phyloP scores from a whole-genome alignment of 208 protist species.

The Trypanosoma melophagium region DNA sequence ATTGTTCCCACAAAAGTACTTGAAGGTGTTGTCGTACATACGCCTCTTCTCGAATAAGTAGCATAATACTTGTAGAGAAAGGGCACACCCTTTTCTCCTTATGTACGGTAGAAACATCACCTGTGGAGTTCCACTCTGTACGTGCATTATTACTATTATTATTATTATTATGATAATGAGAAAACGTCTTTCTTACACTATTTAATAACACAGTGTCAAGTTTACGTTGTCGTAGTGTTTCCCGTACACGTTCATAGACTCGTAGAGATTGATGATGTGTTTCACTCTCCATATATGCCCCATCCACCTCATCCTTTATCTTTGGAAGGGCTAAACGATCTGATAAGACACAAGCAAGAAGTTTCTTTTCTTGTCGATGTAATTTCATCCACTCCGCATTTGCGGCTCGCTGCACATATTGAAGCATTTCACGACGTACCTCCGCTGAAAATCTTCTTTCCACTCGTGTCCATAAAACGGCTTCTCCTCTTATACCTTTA shows the following conservation, averaged over 20 bases:
- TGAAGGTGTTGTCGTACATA: constrained; percentile 45
- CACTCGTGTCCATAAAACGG: too few relatives aligned
- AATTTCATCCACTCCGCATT: constrained; percentile 16
- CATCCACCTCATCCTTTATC: constrained; percentile 1
- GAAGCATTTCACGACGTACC: constrained; percentile 7
- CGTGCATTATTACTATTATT: not conserved
- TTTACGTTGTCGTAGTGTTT: constrained; percentile 3
- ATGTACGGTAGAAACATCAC: not conserved
- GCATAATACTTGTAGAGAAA: constrained; percentile 11
- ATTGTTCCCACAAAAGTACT: constrained; percentile 21
- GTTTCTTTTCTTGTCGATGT: constrained; percentile 18
- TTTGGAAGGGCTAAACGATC: constrained; percentile 1
- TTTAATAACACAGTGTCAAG: constrained; percentile 14
- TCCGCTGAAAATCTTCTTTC: not conserved
- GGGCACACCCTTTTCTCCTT: not conserved
- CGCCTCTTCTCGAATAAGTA: constrained; percentile 46
- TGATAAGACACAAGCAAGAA: constrained; percentile 25
- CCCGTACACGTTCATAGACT: not conserved
- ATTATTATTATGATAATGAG: not conserved
- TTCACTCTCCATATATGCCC: constrained; percentile 20
- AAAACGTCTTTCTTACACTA: not conserved
- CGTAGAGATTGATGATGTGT: constrained; percentile 2
- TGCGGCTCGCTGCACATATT: constrained; percentile 7
- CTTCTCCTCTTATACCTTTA: not conserved
- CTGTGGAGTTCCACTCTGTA: not conserved